These are phyloP conservation scores for Aspergillus avenaceus DNA, from an alignment of 495 filamentous ascomycete species.

Conservation along the genomic window DNA sequence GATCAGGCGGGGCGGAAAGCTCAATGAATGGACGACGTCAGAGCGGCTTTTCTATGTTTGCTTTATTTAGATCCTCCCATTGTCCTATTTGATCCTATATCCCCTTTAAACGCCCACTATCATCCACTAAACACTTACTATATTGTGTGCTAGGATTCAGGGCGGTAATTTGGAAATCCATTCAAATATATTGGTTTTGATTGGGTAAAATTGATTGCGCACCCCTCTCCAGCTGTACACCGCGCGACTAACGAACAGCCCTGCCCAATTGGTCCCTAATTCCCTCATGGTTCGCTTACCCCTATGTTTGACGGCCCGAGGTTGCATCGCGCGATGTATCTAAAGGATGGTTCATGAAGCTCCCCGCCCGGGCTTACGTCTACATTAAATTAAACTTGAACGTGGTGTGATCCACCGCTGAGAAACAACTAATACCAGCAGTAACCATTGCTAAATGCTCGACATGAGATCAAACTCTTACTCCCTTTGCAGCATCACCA, in stretches of 20 bases:
- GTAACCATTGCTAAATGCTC: not conserved
- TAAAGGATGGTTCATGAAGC: not conserved
- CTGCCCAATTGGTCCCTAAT: not conserved
- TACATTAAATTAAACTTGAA: not conserved
- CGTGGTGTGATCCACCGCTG: not conserved
- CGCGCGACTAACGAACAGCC: no score
- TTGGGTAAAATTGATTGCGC: no score
- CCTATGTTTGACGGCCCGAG: not conserved
- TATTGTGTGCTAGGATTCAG: no score
- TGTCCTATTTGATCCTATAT: not conserved
- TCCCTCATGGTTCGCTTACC: not conserved
- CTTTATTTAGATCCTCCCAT: not conserved
- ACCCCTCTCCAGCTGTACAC: no score
- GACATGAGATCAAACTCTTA: conserved; percentile 21
- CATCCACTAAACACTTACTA: not conserved
- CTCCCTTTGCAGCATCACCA: conserved; percentile 91
- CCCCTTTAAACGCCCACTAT: not conserved
- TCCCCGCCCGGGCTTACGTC: not conserved
- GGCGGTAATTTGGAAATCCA: no score
- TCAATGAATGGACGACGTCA: conserved; percentile 4
- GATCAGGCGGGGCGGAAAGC: conserved; percentile 37
- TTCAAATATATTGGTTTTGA: no score
- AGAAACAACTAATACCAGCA: not conserved
- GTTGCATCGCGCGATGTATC: not conserved
- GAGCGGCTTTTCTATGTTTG: not conserved